phyloP scores from a whole-genome alignment of 306 rosid genomes.

The Sicyos edulis region DNA sequence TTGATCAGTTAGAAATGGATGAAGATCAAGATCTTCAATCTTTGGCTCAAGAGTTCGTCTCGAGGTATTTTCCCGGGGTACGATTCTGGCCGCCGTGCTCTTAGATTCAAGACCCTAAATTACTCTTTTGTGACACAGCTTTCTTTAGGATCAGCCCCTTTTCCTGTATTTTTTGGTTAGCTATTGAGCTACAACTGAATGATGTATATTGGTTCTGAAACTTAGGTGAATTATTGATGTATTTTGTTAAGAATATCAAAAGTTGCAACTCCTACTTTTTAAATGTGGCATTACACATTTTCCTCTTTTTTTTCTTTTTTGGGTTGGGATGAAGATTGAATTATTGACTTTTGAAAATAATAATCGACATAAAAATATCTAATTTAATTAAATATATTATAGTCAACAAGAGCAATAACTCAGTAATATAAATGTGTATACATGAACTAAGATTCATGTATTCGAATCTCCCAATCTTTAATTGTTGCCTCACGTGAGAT shows the following conservation, averaged over 20 bases:
- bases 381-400: too few relatives aligned
- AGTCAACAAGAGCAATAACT: too few relatives aligned
- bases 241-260: conserved; percentile 6
- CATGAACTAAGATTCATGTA: too few relatives aligned
- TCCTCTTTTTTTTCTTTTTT: background rate
- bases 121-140: background rate
- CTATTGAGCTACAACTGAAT: background rate
- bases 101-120: conserved; percentile 12
- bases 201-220: conserved; percentile 1
- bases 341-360: too few relatives aligned
- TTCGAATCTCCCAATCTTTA: too few relatives aligned
- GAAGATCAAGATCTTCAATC: conserved; percentile 56
- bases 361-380: too few relatives aligned
- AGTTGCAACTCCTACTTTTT: background rate
- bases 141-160: background rate
- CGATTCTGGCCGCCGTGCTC: conserved; percentile 45
- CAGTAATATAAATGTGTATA: too few relatives aligned
- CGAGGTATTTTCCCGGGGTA: conserved; percentile 57
- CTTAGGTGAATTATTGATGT: background rate
- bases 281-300: background rate
- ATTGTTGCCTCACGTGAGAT: too few relatives aligned
- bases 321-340: too few relatives aligned
- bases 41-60: conserved; percentile 52
- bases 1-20: conserved; percentile 26
- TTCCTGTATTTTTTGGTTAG: background rate